phyloP scores from a whole-genome alignment of 352 stramenopile species.

The Phytophthora lateralis region DNA sequence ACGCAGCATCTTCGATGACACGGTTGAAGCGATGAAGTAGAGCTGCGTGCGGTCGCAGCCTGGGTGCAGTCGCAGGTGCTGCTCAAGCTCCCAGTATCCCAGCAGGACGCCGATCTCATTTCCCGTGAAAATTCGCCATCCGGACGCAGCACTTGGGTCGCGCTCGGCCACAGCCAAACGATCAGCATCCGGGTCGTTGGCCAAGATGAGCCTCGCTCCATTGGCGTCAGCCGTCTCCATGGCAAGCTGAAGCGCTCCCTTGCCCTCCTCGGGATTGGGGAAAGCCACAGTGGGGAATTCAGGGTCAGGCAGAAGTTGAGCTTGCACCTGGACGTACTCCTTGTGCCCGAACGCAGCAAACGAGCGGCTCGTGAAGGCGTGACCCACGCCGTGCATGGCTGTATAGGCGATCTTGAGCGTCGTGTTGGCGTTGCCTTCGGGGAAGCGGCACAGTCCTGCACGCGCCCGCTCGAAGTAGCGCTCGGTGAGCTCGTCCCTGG shows the following conservation, averaged over 20 bases:
- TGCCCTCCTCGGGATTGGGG: conserved; percentile 98
- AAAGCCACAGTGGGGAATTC: conserved; percentile 97
- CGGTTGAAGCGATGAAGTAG: conserved; percentile 95
- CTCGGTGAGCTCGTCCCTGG: conserved; percentile 67
- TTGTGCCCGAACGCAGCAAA: conserved; percentile 92
- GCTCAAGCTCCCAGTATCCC: conserved; percentile 91
- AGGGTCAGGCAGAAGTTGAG: conserved; percentile 93
- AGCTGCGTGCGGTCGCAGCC: conserved; percentile 63
- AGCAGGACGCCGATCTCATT: conserved; percentile 98
- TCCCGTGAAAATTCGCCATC: conserved; percentile 97
- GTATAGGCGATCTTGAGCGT: conserved; percentile 93
- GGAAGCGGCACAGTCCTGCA: conserved; percentile 65
- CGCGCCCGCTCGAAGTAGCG: conserved; percentile 73
- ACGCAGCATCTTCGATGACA: conserved; percentile 97
- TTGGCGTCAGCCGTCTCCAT: conserved; percentile 88
- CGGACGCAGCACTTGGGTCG: conserved; percentile 53
- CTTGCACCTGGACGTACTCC: conserved; percentile 85
- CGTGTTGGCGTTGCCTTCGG: conserved; percentile 60
- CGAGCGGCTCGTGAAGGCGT: conserved; percentile 90
- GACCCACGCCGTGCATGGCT: conserved; percentile 98
- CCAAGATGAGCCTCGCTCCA: conserved; percentile 91
- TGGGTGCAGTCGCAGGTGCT: conserved; percentile 65
- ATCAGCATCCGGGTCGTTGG: conserved; percentile 99
- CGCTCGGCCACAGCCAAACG: conserved; percentile 95
- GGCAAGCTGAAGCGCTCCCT: conserved; percentile 94